Conservation (phyloP, 345 rosid genomes). For the Eucalyptus erythrocorys region DNA sequence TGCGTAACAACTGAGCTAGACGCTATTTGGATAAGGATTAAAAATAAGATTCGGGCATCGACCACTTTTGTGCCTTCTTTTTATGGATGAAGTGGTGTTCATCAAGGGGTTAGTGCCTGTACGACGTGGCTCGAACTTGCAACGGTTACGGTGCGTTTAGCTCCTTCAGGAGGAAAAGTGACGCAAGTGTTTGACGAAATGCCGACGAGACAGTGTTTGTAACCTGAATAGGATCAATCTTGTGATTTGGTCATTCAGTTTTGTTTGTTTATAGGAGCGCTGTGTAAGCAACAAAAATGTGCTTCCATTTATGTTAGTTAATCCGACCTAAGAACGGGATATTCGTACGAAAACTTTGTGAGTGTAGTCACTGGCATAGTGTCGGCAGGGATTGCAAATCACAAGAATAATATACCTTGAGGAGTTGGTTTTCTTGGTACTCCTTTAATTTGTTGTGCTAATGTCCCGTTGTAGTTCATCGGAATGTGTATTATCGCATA, state of each 20-base stretch:
- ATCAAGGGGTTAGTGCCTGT: not conserved
- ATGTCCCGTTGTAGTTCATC: not conserved
- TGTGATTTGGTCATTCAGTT: not conserved
- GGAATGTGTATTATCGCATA: not conserved
- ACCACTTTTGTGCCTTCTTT: not conserved
- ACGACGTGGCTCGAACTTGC: not conserved
- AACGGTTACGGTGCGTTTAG: not conserved
- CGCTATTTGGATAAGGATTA: not conserved
- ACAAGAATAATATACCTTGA: not conserved
- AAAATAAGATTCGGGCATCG: not conserved
- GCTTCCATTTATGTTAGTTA: not conserved
- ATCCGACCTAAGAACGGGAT: not conserved
- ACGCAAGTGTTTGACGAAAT: not conserved
- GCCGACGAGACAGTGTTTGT: not conserved
- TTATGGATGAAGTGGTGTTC: not conserved
- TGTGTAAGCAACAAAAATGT: not conserved
- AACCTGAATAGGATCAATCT: not conserved
- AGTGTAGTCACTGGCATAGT: not conserved
- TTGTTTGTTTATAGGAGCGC: not conserved
- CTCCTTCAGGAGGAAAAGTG: not conserved
- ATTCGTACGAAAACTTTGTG: not conserved
- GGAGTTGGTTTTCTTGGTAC: not conserved
- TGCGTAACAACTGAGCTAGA: not conserved
- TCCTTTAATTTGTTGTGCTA: not conserved
- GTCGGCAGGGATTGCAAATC: not conserved